These are phyloP conservation scores for Mortierella sp. DNA, from an alignment of 371 early-diverging fungal genomes.

Conservation along the genomic window DNA sequence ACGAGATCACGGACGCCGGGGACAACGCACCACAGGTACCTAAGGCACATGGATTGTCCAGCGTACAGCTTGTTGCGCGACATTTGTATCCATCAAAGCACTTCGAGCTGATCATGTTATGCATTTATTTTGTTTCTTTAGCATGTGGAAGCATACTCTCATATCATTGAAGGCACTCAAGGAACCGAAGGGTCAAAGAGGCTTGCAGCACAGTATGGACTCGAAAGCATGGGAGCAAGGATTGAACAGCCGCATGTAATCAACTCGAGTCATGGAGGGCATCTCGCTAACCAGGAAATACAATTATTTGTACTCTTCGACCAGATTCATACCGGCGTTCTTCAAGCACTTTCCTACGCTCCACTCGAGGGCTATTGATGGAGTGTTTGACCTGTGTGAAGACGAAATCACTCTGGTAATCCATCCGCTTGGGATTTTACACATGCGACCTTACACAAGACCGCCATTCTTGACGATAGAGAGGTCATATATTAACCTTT, in stretches of 20 bases:
- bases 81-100: not conserved
- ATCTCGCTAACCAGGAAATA: not conserved
- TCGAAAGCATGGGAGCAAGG: not conserved
- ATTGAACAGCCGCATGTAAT: not conserved
- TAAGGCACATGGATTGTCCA: not conserved
- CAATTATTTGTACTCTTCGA: not conserved
- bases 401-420: constrained; percentile 48
- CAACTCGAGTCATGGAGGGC: not conserved
- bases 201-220: constrained; percentile 52
- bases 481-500: not conserved
- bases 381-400: constrained; percentile 60
- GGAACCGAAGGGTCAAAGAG: constrained; percentile 53
- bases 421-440: not conserved
- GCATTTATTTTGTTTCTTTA: not conserved
- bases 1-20: constrained; percentile 49
- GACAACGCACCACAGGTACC: constrained; percentile 53
- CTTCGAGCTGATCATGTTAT: not conserved
- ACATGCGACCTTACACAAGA: not conserved
- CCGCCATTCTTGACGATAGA: not conserved
- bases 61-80: not conserved
- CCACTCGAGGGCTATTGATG: constrained; percentile 57
- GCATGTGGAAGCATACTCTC: constrained; percentile 46
- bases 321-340: constrained; percentile 56
- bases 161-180: constrained; percentile 49
- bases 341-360: constrained; percentile 57